Conservation (phyloP, 495 filamentous ascomycete species). For the Wilcoxina mikolae region DNA sequence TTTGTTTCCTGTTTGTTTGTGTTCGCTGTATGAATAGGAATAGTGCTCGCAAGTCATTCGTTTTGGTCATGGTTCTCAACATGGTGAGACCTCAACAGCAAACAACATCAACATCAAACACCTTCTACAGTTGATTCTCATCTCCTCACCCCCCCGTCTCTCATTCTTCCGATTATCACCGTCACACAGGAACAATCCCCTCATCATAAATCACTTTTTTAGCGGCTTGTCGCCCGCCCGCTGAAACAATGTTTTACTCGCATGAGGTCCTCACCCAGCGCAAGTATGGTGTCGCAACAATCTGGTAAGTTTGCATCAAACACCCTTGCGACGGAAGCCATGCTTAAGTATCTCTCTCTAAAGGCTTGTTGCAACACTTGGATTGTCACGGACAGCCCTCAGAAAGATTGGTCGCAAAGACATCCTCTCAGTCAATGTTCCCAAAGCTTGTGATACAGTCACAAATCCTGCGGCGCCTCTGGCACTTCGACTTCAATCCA, state of each 20-base stretch:
- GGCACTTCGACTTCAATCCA: slow-evolving; percentile 83
- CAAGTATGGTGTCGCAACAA: slow-evolving; percentile 81
- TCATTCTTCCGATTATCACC: too few relatives aligned
- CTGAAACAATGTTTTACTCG: slow-evolving; percentile 28
- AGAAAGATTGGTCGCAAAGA: slow-evolving; percentile 71
- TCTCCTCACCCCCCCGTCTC: too few relatives aligned
- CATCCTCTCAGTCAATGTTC: slow-evolving; percentile 74
- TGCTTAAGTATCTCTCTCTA: background rate
- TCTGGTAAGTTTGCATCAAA: slow-evolving; percentile 47
- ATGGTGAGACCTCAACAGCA: too few relatives aligned
- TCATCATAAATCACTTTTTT: too few relatives aligned
- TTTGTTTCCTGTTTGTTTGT: too few relatives aligned
- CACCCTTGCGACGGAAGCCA: background rate
- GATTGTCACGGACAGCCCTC: slow-evolving; percentile 49
- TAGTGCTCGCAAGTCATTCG: too few relatives aligned
- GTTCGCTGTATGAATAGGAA: too few relatives aligned
- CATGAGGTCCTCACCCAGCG: slow-evolving; percentile 58
- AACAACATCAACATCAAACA: too few relatives aligned
- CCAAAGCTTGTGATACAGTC: slow-evolving; percentile 75
- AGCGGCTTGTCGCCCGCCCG: too few relatives aligned
- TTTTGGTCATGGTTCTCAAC: too few relatives aligned
- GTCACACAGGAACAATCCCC: too few relatives aligned
- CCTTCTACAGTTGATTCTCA: too few relatives aligned
- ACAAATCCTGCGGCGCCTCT: slow-evolving; percentile 72
- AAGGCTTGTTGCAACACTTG: slow-evolving; percentile 86